Percentiles rank a stretch among this genome's conserved stretches.
These are phyloP conservation scores for Mortierella sp. DNA, from an alignment of 371 early-diverging fungal species.

Conservation along the genomic window DNA sequence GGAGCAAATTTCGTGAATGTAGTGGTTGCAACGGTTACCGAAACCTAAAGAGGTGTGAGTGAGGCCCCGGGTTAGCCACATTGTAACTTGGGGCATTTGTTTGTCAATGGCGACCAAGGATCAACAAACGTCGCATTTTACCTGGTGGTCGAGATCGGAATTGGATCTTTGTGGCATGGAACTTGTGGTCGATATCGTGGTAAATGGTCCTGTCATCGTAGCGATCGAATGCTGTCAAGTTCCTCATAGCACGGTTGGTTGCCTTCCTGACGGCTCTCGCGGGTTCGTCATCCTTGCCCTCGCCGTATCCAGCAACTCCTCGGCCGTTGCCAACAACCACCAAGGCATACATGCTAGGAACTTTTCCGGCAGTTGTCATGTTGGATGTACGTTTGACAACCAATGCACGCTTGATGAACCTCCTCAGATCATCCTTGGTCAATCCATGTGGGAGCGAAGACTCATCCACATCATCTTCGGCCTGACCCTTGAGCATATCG, in stretches of 20 bases:
- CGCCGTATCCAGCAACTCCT: constrained; percentile 95
- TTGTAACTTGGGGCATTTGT: neutral
- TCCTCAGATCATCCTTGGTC: constrained; percentile 41
- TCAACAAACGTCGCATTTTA: constrained; percentile 32
- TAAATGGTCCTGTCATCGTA: constrained; percentile 96
- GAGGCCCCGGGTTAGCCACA: neutral
- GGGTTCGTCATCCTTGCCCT: constrained; percentile 89
- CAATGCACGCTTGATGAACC: constrained; percentile 77
- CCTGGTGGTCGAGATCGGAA: constrained; percentile 93
- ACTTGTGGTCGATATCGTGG: constrained; percentile 90
- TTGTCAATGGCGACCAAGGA: neutral
- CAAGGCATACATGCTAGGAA: constrained; percentile 87
- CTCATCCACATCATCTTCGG: constrained; percentile 51
- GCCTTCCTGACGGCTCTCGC: constrained; percentile 91
- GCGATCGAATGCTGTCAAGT: constrained; percentile 84
- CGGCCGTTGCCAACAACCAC: constrained; percentile 96
- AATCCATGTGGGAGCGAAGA: constrained; percentile 49
- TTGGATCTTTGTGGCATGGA: constrained; percentile 85
- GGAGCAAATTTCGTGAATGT: constrained; percentile 95
- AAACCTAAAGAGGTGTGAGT: constrained; percentile 69
- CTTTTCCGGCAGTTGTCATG: constrained; percentile 89
- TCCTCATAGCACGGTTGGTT: constrained; percentile 87
- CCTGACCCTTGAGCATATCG: constrained; percentile 51
- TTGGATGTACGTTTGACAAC: constrained; percentile 84
- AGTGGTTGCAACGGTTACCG: constrained; percentile 91